Evolutionary conservation across 345 rosid genomes (phyloP).

Genomic region (Trapa incisa): DNA sequence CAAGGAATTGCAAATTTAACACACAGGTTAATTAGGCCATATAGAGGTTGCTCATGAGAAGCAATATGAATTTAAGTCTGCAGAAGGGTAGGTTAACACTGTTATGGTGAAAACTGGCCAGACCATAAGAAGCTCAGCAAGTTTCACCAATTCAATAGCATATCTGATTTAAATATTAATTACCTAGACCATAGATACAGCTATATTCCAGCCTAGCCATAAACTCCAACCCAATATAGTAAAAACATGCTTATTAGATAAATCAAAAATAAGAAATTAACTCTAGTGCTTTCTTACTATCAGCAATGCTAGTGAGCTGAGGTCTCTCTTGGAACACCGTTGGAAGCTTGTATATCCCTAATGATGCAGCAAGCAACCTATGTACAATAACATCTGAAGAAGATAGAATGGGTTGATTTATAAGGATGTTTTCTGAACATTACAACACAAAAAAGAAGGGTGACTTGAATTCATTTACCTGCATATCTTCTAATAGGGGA

Average conservation of each 20-base stretch:
- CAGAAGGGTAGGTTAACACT: neutral
- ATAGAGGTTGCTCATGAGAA: neutral
- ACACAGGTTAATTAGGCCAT: neutral
- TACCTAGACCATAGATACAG: neutral
- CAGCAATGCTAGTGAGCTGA: constrained; percentile 75
- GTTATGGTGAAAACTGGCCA: too few relatives aligned
- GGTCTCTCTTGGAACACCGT: constrained; percentile 62
- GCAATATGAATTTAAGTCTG: neutral
- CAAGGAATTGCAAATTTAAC: neutral
- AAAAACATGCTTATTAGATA: neutral
- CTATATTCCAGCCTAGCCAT: neutral
- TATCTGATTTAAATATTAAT: neutral
- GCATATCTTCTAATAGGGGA: constrained; percentile 97
- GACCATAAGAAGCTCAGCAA: neutral
- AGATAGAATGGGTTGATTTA: constrained; percentile 13
- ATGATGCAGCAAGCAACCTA: constrained; percentile 87
- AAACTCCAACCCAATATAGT: neutral
- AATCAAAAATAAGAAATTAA: neutral
- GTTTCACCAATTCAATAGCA: neutral
- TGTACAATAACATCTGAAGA: constrained; percentile 83
- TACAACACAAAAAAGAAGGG: neutral
- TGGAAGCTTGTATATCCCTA: constrained; percentile 88
- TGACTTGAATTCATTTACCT: constrained; percentile 25
- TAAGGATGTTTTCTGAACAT: neutral
- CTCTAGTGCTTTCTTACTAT: constrained; percentile 38